Conservation (phyloP, 2,329 filamentous ascomycete genomes). For the Gaeumannomyces sp. region DNA sequence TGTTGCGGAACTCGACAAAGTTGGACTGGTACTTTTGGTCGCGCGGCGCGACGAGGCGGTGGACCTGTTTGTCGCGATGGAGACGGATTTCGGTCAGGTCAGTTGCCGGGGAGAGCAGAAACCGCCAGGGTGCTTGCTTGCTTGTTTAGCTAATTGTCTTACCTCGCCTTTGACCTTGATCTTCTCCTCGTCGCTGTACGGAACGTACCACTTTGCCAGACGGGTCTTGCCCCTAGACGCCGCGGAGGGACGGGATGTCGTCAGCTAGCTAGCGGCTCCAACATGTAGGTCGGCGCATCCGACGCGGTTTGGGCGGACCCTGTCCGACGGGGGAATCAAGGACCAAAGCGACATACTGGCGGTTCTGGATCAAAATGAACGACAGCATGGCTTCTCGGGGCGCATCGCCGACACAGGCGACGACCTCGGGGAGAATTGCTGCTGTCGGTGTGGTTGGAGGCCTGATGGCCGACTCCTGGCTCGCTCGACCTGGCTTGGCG, state of each 20-base stretch:
- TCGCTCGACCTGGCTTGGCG: too few species aligned
- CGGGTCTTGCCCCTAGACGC: constrained; percentile 83
- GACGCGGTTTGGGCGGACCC: too few species aligned
- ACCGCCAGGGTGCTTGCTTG: too few species aligned
- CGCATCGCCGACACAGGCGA: neutral
- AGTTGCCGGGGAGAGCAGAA: too few species aligned
- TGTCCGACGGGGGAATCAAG: neutral
- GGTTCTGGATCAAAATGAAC: constrained; percentile 85
- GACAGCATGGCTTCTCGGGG: constrained; percentile 53
- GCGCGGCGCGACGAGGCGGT: constrained; percentile 92
- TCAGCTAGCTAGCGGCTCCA: constrained; percentile 5
- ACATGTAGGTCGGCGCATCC: neutral
- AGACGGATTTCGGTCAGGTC: constrained; percentile 8
- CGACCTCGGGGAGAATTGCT: neutral
- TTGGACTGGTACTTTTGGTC: constrained; percentile 99
- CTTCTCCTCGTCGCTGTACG: constrained; percentile 98
- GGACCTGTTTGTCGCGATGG: constrained; percentile 53
- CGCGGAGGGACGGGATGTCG: neutral
- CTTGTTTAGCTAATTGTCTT: constrained; percentile 13
- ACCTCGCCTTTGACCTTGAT: constrained; percentile 98
- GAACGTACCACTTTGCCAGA: constrained; percentile 97
- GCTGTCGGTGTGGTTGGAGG: neutral
- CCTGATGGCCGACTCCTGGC: too few species aligned
- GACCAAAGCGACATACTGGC: constrained; percentile 53
- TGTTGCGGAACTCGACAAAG: constrained; percentile 93